Conservation (phyloP, 768 basidiomycete species). For the Tubosaeta sp. region DNA sequence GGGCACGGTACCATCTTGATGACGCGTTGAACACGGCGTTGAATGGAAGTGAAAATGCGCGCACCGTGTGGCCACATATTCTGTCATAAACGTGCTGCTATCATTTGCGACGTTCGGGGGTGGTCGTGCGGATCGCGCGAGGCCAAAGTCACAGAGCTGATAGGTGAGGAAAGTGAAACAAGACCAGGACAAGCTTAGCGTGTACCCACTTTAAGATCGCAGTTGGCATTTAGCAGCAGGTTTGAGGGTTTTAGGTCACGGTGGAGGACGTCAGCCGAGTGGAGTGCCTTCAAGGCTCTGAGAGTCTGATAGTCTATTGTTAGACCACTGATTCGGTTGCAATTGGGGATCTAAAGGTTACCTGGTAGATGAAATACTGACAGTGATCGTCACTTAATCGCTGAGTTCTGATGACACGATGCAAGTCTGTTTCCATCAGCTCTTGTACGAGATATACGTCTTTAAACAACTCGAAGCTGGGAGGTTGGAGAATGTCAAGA, state of each 20-base stretch:
- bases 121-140: constrained; percentile 74
- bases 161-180: constrained; percentile 1
- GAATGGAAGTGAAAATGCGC: neutral
- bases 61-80: constrained; percentile 93
- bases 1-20: constrained; percentile 90
- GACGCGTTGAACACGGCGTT: constrained; percentile 1
- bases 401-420: constrained; percentile 95
- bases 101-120: constrained; percentile 71
- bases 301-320: constrained; percentile 52
- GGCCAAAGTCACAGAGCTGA: constrained; percentile 83
- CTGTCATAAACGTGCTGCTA: constrained; percentile 80
- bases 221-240: constrained; percentile 91
- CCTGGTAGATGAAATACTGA: constrained; percentile 98
- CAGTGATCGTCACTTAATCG: constrained; percentile 91
- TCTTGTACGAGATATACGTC: constrained; percentile 80
- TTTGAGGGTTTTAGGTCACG: constrained; percentile 97
- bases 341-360: constrained; percentile 25
- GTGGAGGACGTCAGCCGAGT: constrained; percentile 92
- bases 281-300: constrained; percentile 89
- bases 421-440: constrained; percentile 90
- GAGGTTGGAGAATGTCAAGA: constrained; percentile 86
- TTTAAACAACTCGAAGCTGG: constrained; percentile 69
- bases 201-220: constrained; percentile 81
- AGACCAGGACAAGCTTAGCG: neutral
- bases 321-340: constrained; percentile 1